Percentiles rank a stretch among this genome's conserved stretches.
phyloP scores from a whole-genome alignment of 768 basidiomycete species.

The Auricularia sp. region DNA sequence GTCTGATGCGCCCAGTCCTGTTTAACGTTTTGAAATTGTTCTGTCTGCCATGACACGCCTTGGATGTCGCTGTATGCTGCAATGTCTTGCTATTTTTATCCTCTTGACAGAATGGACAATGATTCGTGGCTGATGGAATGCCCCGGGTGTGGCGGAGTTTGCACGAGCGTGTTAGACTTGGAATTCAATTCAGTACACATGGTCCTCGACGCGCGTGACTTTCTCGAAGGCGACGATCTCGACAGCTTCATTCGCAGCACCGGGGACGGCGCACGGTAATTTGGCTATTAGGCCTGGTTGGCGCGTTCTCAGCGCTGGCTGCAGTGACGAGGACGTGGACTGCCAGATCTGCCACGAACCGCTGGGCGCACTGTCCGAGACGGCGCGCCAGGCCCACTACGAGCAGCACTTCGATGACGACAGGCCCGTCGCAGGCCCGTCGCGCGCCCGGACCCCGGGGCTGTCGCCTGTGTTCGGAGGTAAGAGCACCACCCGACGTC shows the following conservation, averaged over 20 bases:
- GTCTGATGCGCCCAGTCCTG: too few relatives aligned
- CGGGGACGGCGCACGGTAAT: neutral
- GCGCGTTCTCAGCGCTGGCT: neutral
- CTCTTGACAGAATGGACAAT: too few relatives aligned
- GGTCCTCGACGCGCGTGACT: neutral
- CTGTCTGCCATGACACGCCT: too few relatives aligned
- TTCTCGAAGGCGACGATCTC: neutral
- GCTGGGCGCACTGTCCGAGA: conserved; percentile 28
- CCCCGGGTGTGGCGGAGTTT: neutral
- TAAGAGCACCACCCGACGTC: conserved; percentile 10
- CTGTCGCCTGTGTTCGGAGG: neutral
- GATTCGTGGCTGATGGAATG: too few relatives aligned
- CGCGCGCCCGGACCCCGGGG: neutral
- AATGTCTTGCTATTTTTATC: too few relatives aligned
- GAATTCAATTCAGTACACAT: neutral
- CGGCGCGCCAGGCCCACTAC: conserved; percentile 46
- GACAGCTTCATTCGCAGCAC: neutral
- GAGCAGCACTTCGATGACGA: conserved; percentile 34
- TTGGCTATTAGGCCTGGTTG: neutral
- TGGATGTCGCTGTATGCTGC: too few relatives aligned
- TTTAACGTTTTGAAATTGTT: too few relatives aligned
- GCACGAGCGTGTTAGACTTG: neutral
- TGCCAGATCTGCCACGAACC: conserved; percentile 46
- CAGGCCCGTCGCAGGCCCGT: neutral
- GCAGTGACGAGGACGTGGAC: conserved; percentile 9